Conservation (phyloP, 371 early-diverging fungal species). For the Amoeboaphelidium protococcarum region DNA sequence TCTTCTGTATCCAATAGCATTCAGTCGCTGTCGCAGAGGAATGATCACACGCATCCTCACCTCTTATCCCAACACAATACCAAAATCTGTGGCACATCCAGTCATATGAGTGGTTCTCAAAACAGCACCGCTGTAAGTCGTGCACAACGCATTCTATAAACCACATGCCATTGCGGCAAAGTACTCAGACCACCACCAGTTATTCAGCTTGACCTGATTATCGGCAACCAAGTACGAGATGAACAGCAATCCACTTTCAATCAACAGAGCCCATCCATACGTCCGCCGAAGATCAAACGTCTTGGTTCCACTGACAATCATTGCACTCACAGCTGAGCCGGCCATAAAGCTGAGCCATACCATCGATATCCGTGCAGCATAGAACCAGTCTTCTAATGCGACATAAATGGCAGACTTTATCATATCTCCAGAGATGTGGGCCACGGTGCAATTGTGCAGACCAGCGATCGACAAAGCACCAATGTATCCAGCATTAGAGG, state of each 20-base stretch:
- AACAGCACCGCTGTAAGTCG: neutral
- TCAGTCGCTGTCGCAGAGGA: neutral
- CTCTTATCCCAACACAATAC: neutral
- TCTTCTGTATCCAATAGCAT: too few species aligned
- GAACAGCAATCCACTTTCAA: neutral
- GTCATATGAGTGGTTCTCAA: neutral
- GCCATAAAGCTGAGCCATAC: neutral
- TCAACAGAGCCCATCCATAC: neutral
- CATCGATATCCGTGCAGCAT: neutral
- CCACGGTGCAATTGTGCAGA: neutral
- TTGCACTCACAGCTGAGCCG: neutral
- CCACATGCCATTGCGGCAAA: neutral
- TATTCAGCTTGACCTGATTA: neutral
- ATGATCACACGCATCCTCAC: neutral
- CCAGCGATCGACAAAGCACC: neutral
- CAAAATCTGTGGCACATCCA: neutral
- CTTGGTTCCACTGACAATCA: neutral
- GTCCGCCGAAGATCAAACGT: neutral
- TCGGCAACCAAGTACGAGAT: neutral
- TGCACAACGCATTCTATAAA: neutral
- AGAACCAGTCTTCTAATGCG: neutral
- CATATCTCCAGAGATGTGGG: neutral
- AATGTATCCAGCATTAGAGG: neutral
- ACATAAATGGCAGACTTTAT: neutral
- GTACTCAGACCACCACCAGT: neutral